Percentiles rank a stretch among this genome's conserved stretches.
Evolutionary conservation across 805 yeast species (phyloP).

Genomic region (Huiozyma naganishii): DNA sequence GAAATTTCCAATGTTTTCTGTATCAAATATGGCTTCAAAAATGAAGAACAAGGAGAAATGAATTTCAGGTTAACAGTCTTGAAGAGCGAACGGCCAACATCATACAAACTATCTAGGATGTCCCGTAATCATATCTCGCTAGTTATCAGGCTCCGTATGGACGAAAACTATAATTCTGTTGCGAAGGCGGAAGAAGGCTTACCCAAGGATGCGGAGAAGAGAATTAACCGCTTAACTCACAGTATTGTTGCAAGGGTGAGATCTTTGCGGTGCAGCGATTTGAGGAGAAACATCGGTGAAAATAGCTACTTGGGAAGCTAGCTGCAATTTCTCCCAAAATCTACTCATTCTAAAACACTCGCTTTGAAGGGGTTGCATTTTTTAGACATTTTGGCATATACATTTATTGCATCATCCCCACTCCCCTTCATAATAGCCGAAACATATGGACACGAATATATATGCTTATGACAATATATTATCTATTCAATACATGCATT

Average conservation of each 20-base stretch:
- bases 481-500: no score
- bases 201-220: slow-evolving; percentile 9
- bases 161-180: slow-evolving; percentile 7
- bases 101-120: slow-evolving; percentile 9
- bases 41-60: slow-evolving; percentile 5
- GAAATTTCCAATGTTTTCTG: slow-evolving; percentile 15
- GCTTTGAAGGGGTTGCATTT: neutral
- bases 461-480: no score
- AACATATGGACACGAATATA: no score
- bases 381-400: no score
- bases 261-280: slow-evolving; percentile 16
- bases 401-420: no score
- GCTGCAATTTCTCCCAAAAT: no score
- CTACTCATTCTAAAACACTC: neutral
- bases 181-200: slow-evolving; percentile 1
- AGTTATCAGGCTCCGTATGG: slow-evolving; percentile 11
- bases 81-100: slow-evolving; percentile 11
- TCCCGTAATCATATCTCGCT: slow-evolving; percentile 9
- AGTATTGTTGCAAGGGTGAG: slow-evolving; percentile 9
- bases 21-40: slow-evolving; percentile 9
- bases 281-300: slow-evolving; percentile 24
- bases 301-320: slow-evolving; percentile 14
- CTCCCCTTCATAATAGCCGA: neutral
- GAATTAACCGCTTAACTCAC: slow-evolving; percentile 16
- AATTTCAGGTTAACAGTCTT: slow-evolving; percentile 14